phyloP scores from a whole-genome alignment of 2,329 filamentous ascomycete genomes.

The Cladosporium sp. region DNA sequence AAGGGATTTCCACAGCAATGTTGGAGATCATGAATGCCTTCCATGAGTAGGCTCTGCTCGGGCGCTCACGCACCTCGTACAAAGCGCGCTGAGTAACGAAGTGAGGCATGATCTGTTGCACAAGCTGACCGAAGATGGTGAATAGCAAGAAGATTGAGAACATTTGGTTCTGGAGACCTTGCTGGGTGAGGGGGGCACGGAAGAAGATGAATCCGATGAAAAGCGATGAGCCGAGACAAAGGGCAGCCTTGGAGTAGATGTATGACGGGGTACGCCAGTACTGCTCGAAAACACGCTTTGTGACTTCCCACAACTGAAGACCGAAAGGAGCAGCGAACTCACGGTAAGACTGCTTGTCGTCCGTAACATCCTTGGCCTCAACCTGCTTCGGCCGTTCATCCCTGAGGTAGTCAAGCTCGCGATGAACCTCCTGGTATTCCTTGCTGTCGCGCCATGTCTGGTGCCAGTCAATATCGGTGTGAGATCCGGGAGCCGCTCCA shows the following conservation, averaged over 20 bases:
- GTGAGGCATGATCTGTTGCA: conserved; percentile 78
- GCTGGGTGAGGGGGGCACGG: conserved; percentile 63
- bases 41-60: conserved; percentile 81
- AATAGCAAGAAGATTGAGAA: conserved; percentile 79
- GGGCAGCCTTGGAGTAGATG: conserved; percentile 74
- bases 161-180: conserved; percentile 80
- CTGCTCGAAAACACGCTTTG: conserved; percentile 75
- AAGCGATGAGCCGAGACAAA: conserved; percentile 62
- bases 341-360: conserved; percentile 55
- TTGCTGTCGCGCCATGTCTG: conserved; percentile 45
- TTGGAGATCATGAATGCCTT: conserved; percentile 78
- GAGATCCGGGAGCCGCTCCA: conserved; percentile 47
- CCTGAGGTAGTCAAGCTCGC: conserved; percentile 44
- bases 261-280: conserved; percentile 89
- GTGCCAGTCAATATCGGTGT: conserved; percentile 49
- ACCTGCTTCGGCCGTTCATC: conserved; percentile 30
- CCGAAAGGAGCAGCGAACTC: conserved; percentile 77
- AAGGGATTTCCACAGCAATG: conserved; percentile 79
- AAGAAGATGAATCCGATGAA: conserved; percentile 84
- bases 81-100: conserved; percentile 77
- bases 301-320: conserved; percentile 62
- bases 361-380: conserved; percentile 32
- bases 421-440: conserved; percentile 42
- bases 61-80: conserved; percentile 80
- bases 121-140: conserved; percentile 74